Evolutionary conservation across 768 basidiomycete species (phyloP).

Genomic region (Lepiota venenata): DNA sequence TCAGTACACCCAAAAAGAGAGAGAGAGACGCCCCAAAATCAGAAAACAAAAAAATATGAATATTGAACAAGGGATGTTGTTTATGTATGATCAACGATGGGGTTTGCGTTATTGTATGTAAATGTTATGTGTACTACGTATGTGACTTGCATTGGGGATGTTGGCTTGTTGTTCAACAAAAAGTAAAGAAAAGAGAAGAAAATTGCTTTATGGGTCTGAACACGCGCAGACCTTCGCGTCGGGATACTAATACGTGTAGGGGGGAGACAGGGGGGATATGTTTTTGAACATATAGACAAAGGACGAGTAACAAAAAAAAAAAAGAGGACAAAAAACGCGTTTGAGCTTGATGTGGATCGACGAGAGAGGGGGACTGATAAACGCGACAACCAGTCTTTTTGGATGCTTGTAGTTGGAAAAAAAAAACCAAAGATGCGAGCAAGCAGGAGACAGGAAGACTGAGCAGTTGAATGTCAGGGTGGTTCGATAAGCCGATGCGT

Average conservation of each 20-base stretch:
- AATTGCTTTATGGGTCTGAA: conserved; percentile 6
- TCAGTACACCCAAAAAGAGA: neutral
- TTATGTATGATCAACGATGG: no score
- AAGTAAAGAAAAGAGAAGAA: neutral
- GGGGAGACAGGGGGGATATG: neutral
- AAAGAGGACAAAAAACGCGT: neutral
- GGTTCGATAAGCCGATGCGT: conserved; percentile 3
- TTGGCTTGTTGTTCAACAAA: neutral
- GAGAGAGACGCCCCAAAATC: neutral
- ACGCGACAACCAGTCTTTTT: neutral
- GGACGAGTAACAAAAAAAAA: neutral
- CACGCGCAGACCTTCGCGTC: conserved; percentile 7
- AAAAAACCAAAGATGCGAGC: neutral
- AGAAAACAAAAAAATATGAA: neutral
- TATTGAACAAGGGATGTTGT: neutral
- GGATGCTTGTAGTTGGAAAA: neutral
- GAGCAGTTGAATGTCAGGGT: conserved; percentile 21
- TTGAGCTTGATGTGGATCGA: no score
- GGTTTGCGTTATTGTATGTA: no score
- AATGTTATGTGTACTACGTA: no score
- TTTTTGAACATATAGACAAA: neutral
- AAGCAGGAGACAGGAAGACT: conserved; percentile 5
- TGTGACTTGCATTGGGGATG: neutral
- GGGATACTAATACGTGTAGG: neutral
- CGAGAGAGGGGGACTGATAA: neutral